Evolutionary conservation across 2,329 filamentous ascomycete genomes (phyloP).

Genomic region (Cladosporium sp.): DNA sequence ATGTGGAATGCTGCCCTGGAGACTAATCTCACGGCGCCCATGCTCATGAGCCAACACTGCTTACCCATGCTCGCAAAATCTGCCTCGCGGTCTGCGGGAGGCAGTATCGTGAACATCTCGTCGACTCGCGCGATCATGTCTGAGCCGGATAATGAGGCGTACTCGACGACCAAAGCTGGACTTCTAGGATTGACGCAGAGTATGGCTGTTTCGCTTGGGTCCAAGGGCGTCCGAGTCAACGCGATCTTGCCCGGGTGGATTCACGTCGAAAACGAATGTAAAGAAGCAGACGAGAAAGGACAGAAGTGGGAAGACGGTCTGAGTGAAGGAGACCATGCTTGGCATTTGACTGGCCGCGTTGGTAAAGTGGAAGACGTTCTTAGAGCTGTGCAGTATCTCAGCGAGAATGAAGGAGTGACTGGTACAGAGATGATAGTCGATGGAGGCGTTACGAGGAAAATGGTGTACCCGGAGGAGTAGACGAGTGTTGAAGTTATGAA

Average conservation of each 20-base stretch:
- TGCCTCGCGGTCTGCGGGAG: conserved; percentile 15
- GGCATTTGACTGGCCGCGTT: conserved; percentile 49
- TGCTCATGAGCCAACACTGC: conserved; percentile 27
- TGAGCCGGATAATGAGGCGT: conserved; percentile 48
- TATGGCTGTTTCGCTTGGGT: conserved; percentile 44
- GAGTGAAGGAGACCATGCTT: conserved; percentile 42
- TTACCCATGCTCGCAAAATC: conserved; percentile 25
- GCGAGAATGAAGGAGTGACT: conserved; percentile 38
- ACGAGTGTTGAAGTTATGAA: neutral
- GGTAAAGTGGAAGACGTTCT: conserved; percentile 47
- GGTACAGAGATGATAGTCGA: conserved; percentile 46
- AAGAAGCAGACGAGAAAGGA: conserved; percentile 38
- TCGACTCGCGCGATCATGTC: conserved; percentile 49
- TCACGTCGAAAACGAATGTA: conserved; percentile 43
- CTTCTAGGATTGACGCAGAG: conserved; percentile 48
- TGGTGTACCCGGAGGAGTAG: conserved; percentile 38
- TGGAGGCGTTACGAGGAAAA: conserved; percentile 44
- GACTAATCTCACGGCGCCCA: conserved; percentile 37
- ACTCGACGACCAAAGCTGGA: conserved; percentile 49
- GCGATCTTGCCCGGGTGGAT: conserved; percentile 52
- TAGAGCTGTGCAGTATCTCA: conserved; percentile 39
- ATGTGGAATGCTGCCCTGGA: conserved; percentile 36
- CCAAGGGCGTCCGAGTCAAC: conserved; percentile 44
- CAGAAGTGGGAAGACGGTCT: conserved; percentile 45
- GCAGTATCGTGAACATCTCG: conserved; percentile 44